Conservation (phyloP, 2,329 filamentous ascomycete genomes). For the Trichoderma hamatum region DNA sequence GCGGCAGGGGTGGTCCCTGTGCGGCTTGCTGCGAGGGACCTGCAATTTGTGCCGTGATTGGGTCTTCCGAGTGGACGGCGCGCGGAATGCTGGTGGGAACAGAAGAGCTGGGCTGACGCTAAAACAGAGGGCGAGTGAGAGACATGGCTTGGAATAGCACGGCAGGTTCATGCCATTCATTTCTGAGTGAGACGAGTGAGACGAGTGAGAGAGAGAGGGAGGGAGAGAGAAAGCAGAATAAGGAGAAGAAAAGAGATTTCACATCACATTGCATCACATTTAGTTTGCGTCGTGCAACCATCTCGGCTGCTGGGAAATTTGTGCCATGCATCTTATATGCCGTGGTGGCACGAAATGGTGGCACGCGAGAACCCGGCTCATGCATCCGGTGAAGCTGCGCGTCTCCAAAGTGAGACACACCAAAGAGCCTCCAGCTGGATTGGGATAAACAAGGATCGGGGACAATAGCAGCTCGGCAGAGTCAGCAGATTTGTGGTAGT, state of each 20-base stretch:
- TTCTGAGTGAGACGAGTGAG: not conserved
- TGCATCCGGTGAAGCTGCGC: conserved; percentile 25
- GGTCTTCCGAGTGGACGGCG: not conserved
- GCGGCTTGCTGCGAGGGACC: not conserved
- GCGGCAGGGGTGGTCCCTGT: conserved; percentile 17
- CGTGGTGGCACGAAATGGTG: conserved; percentile 6
- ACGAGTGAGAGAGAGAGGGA: not conserved
- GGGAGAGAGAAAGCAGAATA: not conserved
- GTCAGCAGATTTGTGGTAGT: not conserved
- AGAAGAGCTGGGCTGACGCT: not conserved
- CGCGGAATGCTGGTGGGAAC: not conserved
- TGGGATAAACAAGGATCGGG: not conserved
- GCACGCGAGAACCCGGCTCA: conserved; percentile 12
- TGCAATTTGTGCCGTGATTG: not conserved
- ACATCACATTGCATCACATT: not conserved
- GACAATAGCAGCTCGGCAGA: not conserved
- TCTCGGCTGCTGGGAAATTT: conserved; percentile 21
- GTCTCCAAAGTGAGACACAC: conserved; percentile 2
- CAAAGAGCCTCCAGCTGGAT: not conserved
- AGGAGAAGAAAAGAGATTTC: not conserved
- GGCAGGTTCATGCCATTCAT: not conserved
- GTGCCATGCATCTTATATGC: conserved; percentile 13
- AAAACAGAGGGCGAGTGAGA: not conserved
- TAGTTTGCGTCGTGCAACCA: not conserved
- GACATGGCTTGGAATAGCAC: not conserved